phyloP scores from a whole-genome alignment of 2,329 filamentous ascomycete genomes.

The Salinomyces thailandicus region DNA sequence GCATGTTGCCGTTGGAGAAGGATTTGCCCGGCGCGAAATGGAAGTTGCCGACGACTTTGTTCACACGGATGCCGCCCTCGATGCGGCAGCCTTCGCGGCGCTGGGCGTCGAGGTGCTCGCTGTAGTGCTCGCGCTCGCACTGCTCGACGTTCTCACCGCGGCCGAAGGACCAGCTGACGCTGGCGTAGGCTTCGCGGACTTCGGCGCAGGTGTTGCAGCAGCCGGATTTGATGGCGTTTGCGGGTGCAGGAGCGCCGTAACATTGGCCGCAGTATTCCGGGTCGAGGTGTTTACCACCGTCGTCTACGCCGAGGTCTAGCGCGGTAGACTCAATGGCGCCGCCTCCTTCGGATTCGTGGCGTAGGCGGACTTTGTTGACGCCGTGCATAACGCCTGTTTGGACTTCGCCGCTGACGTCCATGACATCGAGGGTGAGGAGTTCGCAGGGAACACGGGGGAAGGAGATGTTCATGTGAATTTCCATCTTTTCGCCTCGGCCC shows the following conservation, averaged over 20 bases:
- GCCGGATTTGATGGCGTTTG: constrained; percentile 62
- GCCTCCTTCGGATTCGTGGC: constrained; percentile 62
- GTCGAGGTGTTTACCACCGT: constrained; percentile 62
- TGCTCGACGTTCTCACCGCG: constrained; percentile 88
- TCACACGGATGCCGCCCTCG: constrained; percentile 83
- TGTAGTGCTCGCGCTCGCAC: constrained; percentile 89
- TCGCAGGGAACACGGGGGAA: constrained; percentile 93
- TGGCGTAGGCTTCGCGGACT: constrained; percentile 86
- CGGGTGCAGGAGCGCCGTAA: constrained; percentile 70
- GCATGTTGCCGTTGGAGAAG: constrained; percentile 93
- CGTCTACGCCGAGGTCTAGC: constrained; percentile 58
- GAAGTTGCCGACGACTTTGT: constrained; percentile 98
- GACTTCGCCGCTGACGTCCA: constrained; percentile 97
- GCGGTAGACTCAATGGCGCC: constrained; percentile 60
- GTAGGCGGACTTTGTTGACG: constrained; percentile 78
- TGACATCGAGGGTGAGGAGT: constrained; percentile 90
- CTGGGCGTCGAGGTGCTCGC: constrained; percentile 76
- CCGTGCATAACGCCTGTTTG: constrained; percentile 91
- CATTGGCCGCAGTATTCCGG: constrained; percentile 89
- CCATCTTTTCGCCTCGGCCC: constrained; percentile 95
- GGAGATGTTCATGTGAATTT: constrained; percentile 94
- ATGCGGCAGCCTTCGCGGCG: constrained; percentile 88
- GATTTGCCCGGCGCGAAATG: constrained; percentile 92
- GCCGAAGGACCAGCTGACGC: constrained; percentile 86
- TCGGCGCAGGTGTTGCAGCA: constrained; percentile 98